Percentiles rank a stretch among this genome's conserved stretches.
Conservation (phyloP, 768 basidiomycete species). For the Lactifluus pinguis region DNA sequence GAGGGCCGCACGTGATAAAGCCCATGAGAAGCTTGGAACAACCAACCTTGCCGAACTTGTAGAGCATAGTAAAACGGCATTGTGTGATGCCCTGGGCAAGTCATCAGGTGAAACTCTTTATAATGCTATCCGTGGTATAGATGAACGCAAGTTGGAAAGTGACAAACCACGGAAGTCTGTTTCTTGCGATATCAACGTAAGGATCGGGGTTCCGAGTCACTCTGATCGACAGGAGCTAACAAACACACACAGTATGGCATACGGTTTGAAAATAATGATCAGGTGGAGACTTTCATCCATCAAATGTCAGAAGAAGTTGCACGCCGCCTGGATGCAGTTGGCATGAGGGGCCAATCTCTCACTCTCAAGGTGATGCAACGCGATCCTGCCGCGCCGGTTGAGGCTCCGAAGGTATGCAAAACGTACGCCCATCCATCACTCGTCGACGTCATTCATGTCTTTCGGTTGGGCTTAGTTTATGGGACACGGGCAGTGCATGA, state of each 20-base stretch:
- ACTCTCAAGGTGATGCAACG: conserved; percentile 88
- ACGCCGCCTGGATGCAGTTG: conserved; percentile 55
- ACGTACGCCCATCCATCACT: not conserved
- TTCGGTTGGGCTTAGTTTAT: conserved; percentile 50
- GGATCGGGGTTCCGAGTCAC: conserved; percentile 25
- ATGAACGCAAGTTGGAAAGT: conserved; percentile 68
- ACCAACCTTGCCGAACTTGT: conserved; percentile 61
- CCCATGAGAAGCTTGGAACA: conserved; percentile 66
- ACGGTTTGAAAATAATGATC: conserved; percentile 73
- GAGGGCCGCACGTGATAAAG: conserved; percentile 63
- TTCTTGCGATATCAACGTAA: conserved; percentile 89
- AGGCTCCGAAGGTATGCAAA: conserved; percentile 72
- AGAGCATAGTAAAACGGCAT: conserved; percentile 48
- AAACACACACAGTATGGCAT: conserved; percentile 74
- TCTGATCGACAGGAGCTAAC: conserved; percentile 8
- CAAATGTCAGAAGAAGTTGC: conserved; percentile 75
- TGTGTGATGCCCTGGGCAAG: conserved; percentile 71
- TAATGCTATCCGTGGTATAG: conserved; percentile 77
- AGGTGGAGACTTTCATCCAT: conserved; percentile 70
- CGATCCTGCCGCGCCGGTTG: conserved; percentile 76
- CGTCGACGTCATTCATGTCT: conserved; percentile 1
- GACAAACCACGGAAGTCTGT: conserved; percentile 87
- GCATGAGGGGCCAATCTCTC: conserved; percentile 63
- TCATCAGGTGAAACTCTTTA: conserved; percentile 78
- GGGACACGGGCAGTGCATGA: conserved; percentile 81